phyloP scores from a whole-genome alignment of 192 early-diverging fungal genomes.

The Jimgerdemannia lactiflua region DNA sequence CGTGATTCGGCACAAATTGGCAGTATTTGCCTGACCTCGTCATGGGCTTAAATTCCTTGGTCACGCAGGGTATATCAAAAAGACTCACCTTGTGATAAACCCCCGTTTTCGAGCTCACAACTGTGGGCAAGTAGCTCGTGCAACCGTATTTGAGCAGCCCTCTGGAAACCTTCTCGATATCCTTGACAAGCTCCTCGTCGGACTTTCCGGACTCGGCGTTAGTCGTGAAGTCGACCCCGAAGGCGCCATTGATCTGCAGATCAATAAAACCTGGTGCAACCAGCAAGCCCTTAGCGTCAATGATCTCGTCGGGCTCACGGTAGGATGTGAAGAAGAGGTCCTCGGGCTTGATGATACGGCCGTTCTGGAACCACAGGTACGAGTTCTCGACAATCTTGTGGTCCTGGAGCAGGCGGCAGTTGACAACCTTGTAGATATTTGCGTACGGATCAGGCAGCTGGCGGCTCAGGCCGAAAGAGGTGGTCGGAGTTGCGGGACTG shows the following conservation, averaged over 20 bases:
- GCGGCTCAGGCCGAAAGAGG: not conserved
- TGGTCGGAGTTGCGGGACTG: not conserved
- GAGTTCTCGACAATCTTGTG: constrained; percentile 65
- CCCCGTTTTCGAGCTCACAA: constrained; percentile 64
- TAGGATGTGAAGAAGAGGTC: constrained; percentile 61
- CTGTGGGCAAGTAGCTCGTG: constrained; percentile 72
- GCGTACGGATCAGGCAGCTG: not conserved
- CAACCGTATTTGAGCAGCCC: constrained; percentile 70
- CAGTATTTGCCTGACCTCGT: not conserved
- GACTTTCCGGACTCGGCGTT: constrained; percentile 34
- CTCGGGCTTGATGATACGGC: constrained; percentile 71
- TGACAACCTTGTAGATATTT: constrained; percentile 53
- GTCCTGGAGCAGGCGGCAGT: constrained; percentile 68
- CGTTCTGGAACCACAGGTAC: constrained; percentile 64
- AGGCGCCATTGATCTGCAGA: constrained; percentile 76
- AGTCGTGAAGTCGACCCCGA: constrained; percentile 68
- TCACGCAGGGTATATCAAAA: not conserved
- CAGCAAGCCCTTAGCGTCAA: constrained; percentile 65
- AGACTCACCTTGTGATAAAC: constrained; percentile 61
- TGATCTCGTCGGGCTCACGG: constrained; percentile 53
- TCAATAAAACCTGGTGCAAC: constrained; percentile 74
- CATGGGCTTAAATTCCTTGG: no score
- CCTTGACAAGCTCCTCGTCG: constrained; percentile 56
- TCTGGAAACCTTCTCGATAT: constrained; percentile 61
- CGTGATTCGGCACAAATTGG: not conserved